These are phyloP conservation scores for Rhodotorula sp. DNA, from an alignment of 1,284 basidiomycete species.

Conservation along the genomic window DNA sequence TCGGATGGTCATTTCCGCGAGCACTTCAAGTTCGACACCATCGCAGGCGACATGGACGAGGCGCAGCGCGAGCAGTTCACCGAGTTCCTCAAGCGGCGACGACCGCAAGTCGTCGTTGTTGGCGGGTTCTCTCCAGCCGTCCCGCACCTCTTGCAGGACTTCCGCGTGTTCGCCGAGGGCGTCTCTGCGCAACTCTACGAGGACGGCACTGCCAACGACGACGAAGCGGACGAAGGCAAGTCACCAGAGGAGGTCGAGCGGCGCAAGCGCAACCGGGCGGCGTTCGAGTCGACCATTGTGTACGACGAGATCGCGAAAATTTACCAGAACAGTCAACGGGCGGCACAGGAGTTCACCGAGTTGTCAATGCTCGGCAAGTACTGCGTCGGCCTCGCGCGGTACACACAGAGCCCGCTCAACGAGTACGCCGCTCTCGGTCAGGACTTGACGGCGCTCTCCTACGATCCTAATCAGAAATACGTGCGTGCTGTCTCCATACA, in stretches of 20 bases:
- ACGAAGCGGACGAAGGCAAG: conserved; percentile 33
- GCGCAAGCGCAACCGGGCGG: conserved; percentile 18
- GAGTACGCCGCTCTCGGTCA: conserved; percentile 81
- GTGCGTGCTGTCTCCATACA: conserved; percentile 53
- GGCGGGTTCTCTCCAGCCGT: conserved; percentile 60
- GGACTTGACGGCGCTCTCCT: conserved; percentile 75
- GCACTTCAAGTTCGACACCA: conserved; percentile 76
- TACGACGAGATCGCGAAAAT: conserved; percentile 90
- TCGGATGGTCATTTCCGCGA: conserved; percentile 84
- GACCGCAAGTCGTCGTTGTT: conserved; percentile 84
- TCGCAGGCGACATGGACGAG: conserved; percentile 58
- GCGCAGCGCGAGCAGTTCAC: conserved; percentile 60
- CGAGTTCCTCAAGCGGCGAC: conserved; percentile 73
- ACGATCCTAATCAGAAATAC: conserved; percentile 76
- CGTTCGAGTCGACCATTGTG: conserved; percentile 65
- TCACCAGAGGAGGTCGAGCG: conserved; percentile 3
- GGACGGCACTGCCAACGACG: conserved; percentile 22
- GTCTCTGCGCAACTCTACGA: conserved; percentile 49
- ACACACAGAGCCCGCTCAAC: conserved; percentile 88
- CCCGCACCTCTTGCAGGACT: conserved; percentile 41
- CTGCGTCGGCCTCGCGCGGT: conserved; percentile 90
- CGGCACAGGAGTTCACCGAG: conserved; percentile 78
- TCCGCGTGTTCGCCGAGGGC: conserved; percentile 62
- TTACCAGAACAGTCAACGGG: conserved; percentile 87
- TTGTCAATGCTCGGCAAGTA: conserved; percentile 80